Base-by-base conservation (phyloP, 768 basidiomycete genomes). In the Serendipita sp. region DNA sequence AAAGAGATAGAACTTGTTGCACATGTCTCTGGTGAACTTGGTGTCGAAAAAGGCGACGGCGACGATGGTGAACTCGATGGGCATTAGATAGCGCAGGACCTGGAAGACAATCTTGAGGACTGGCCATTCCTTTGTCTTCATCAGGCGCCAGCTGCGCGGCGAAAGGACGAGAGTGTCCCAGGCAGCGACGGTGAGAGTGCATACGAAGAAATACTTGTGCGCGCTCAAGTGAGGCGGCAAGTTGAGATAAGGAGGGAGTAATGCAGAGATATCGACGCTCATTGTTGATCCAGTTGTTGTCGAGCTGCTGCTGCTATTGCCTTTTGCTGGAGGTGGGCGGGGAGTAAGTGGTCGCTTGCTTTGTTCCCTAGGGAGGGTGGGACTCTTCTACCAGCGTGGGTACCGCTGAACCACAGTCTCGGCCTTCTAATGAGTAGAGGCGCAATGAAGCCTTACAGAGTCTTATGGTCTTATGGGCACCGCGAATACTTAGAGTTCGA, bases 121-220 rank as follows among this genome's bases (percentile, higher is more conserved):
- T 1, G 89, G 88, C 90, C 90, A 91, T 29, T 79, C 76, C 55
- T 75, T 74, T 10, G 79, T 75, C 68, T 80, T 81, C 66, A 83
- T 71, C 65, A 92, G 82, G 33, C 84, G 80, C 81, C 84, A 91
- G 53, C 85, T 83, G 63, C 89, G 76, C 0, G 89, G 89, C 6
- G 84, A 85, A 58, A 92, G 80, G 40, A 92, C 89, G 69, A 92
- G 83, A 40, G 88, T 84, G 69, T 92, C 89, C 89, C 90, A 91
- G 4, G 89, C 89, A 0, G 88, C 86, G 64, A 92, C 87, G 63
- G 89, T 92, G 67, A 92, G 82, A 0, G 89, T 88, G 76, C 89
- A 92, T 67, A 91, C 90, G 53, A 88, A 82, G 72, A 91, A 90
- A 69, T 92, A 92, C 74, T 91, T 91, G 78, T 91, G 89, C 0